phyloP scores from a whole-genome alignment of 768 basidiomycete genomes.

The Psilocybe tampanensis region DNA sequence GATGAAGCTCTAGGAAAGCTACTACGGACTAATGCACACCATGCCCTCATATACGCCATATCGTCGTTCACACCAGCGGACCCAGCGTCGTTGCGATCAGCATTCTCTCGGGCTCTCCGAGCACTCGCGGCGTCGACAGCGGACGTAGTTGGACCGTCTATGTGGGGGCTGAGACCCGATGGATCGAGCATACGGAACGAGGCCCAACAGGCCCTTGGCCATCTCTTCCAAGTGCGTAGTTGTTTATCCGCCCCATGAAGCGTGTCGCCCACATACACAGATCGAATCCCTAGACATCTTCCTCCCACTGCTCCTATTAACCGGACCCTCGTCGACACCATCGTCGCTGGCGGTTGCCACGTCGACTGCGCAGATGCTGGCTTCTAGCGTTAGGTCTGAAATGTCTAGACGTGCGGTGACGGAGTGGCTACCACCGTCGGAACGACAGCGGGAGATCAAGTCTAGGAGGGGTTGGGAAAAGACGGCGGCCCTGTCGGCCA shows the following conservation, averaged over 20 bases:
- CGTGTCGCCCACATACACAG: slow-evolving; percentile 30
- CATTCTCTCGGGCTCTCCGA: slow-evolving; percentile 65
- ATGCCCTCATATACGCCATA: slow-evolving; percentile 64
- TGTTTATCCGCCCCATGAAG: neutral
- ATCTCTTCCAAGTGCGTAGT: slow-evolving; percentile 57
- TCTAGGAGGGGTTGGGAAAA: slow-evolving; percentile 79
- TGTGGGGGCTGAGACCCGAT: slow-evolving; percentile 61
- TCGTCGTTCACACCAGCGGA: slow-evolving; percentile 46
- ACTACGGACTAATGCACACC: slow-evolving; percentile 57
- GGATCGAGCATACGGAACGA: slow-evolving; percentile 45
- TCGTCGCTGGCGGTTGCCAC: slow-evolving; percentile 37
- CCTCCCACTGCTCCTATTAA: slow-evolving; percentile 58
- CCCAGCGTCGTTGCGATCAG: slow-evolving; percentile 45
- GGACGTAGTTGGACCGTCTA: slow-evolving; percentile 69
- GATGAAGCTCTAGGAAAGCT: slow-evolving; percentile 60
- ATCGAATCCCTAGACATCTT: slow-evolving; percentile 62
- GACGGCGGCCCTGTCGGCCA: slow-evolving; percentile 40
- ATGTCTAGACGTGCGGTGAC: slow-evolving; percentile 52
- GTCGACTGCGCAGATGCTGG: slow-evolving; percentile 63
- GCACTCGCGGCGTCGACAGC: slow-evolving; percentile 61
- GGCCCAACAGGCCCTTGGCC: slow-evolving; percentile 58
- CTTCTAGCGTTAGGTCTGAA: slow-evolving; percentile 48
- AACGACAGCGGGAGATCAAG: slow-evolving; percentile 56
- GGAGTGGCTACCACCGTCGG: slow-evolving; percentile 64
- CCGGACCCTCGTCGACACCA: slow-evolving; percentile 21